A percentile compares a stretch with the other conserved stretches of the same genome.
Evolutionary conservation across 1,284 basidiomycete species (phyloP).

Genomic region (Trametes versicolor): DNA sequence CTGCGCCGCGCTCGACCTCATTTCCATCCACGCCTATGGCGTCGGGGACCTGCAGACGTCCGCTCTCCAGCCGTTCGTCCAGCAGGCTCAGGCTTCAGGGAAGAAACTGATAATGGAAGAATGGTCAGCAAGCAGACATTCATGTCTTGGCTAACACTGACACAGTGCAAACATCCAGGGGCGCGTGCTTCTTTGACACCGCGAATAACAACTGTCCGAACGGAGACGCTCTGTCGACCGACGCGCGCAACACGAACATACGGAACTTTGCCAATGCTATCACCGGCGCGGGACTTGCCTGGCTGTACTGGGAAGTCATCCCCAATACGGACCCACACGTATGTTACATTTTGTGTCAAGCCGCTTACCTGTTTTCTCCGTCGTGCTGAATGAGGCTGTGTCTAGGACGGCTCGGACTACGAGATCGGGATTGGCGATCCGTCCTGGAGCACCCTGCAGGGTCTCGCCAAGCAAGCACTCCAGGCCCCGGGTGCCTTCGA

Average conservation of each 20-base stretch:
- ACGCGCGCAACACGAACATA: slow-evolving; percentile 45
- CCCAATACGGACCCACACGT: slow-evolving; percentile 49
- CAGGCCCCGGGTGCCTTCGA: slow-evolving; percentile 38
- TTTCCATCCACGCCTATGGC: slow-evolving; percentile 53
- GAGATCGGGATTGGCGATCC: slow-evolving; percentile 44
- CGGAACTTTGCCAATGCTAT: slow-evolving; percentile 46
- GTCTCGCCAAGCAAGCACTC: slow-evolving; percentile 34
- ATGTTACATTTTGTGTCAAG: slow-evolving; percentile 12
- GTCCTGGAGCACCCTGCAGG: slow-evolving; percentile 39
- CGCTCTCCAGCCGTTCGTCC: slow-evolving; percentile 43
- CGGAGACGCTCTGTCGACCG: slow-evolving; percentile 35
- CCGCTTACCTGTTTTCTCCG: background rate
- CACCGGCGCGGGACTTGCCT: slow-evolving; percentile 47
- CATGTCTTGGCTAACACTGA: background rate
- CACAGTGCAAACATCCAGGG: slow-evolving; percentile 33
- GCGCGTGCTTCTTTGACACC: slow-evolving; percentile 47
- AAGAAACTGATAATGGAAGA: slow-evolving; percentile 50
- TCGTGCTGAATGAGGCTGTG: background rate
- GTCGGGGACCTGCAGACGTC: slow-evolving; percentile 44
- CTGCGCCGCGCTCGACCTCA: slow-evolving; percentile 48
- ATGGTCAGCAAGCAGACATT: slow-evolving; percentile 40
- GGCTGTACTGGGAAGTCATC: slow-evolving; percentile 51
- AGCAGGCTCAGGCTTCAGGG: slow-evolving; percentile 43
- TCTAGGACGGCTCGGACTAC: slow-evolving; percentile 45
- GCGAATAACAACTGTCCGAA: slow-evolving; percentile 44